Base-by-base conservation (phyloP, 2,329 filamentous ascomycete genomes). In the Zasmidium citrigriseum region DNA sequence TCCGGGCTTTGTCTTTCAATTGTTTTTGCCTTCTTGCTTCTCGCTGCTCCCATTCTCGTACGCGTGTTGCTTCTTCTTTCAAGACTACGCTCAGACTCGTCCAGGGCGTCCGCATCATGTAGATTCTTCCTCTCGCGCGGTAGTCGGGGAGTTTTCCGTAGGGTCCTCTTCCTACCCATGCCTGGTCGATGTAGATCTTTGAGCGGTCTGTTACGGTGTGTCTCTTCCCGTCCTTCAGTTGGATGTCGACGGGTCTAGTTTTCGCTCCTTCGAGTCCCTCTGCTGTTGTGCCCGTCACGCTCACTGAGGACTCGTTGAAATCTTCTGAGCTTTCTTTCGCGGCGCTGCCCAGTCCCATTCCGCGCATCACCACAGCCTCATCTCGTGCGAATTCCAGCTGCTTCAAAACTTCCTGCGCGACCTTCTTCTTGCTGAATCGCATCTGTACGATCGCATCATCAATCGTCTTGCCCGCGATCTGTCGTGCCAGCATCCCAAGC, bases 381-480 rank as follows among this genome's bases (percentile, higher is more conserved):
- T 96, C 90, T 58, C 89, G 85, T 1, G 93, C 93, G 68, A 90
- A 83, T 71, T 95, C 86, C 18, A 99, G 80, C 71, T 95, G 90
- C 70, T 86, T 87, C 66, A 84, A 80, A 24, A 98, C 86, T 70
- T 96, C 91, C 65, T 85, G 81, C 5, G 93, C 90, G 63, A 89
- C 89, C 79, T 92, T 93, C 85, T 99, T 99, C 81, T 91, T 91
- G 75, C 89, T 93, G 79, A 93, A 98, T 56, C 88, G 86, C 91
- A 99, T 96, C 81, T 99, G 95, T 55, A 90, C 78, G 65, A 98
- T 90, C 14, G 95, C 95, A 34, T 99, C 93, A 58, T 96, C 91
- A 61, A 99, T 82, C n/a, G 88, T 88, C 83, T 97, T 98, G 65
- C 95, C 95, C 1, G 87, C 83, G 70, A 99, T 95, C 78, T 98